Evolutionary conservation across 139 green algal species (phyloP), one percentile per base, ranked within the genome.

Genomic region (Coelastrella sp.): DNA sequence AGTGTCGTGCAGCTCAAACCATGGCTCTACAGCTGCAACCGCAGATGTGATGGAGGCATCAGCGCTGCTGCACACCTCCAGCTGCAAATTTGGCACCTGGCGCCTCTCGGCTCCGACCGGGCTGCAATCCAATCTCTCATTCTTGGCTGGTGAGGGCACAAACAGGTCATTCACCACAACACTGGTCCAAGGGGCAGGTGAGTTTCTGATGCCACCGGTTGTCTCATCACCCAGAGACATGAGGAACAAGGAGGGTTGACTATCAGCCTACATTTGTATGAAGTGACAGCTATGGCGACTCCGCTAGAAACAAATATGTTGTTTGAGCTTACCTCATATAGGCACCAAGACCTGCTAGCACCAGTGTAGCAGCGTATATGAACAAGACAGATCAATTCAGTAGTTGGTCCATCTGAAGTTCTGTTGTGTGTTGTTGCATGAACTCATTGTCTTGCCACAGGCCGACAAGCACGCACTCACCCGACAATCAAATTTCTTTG

Each of bases 141-240:
- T 19, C 0, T 25, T 60, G n/a, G 24, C 76, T 82, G 22, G 56
- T 84, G 78, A 57, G 11, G 56, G 11, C 19, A 72, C 56, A 70
- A 59, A 88, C 84, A 88, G 84, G 8, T 68, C 10, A 57, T 88
- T 88, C 49, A 81, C 49, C 49, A n/a, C 61, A 12, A 88, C 68
- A 59, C 20, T 81, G 6, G 84, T 88, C 84, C 84, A 88, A 7
- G 7, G 66, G 49, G 11, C 20, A 24, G 84, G 49, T 7, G 19
- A 8, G 82, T 65, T 78, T 63, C 25, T 68, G 58, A 22, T 68
- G 65, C 65, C 78, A 65, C 15, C 17, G 35, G 35, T 49, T 3
- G 35, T 49, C 35, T 49, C 35, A 49, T 49, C 35, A 49, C 3
- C 3, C 3, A 49, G 35, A 49, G 35, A 58, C 74, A 80, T n/a